These are phyloP conservation scores for Apostasia shenzhenica DNA, from an alignment of 106 monocot genomes.

Conservation along the genomic window DNA sequence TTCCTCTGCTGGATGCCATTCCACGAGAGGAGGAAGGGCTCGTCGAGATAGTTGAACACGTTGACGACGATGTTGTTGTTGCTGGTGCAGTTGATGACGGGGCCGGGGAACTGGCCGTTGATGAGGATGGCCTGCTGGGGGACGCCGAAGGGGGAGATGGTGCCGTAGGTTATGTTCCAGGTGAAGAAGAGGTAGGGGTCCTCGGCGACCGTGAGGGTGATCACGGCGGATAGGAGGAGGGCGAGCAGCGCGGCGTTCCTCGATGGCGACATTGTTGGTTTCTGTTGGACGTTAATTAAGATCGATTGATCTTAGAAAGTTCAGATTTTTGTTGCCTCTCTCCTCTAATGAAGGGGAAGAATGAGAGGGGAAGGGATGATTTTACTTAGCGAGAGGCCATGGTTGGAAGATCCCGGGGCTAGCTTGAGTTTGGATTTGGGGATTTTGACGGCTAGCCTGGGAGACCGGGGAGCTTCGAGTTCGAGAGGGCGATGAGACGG, in stretches of 20 bases:
- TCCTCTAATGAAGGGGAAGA: no score
- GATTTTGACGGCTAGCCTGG: neutral
- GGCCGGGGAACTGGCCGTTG: constrained; percentile 26
- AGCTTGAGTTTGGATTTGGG: neutral
- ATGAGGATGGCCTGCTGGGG: constrained; percentile 23
- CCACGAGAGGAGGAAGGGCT: constrained; percentile 29
- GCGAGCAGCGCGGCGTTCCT: neutral
- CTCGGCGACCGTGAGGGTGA: constrained; percentile 1
- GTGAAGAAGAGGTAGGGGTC: constrained; percentile 30
- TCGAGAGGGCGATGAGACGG: no score
- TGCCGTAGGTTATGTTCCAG: constrained; percentile 23
- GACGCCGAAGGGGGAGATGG: constrained; percentile 8
- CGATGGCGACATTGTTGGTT: neutral
- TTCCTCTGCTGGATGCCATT: constrained; percentile 51
- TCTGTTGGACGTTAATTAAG: no score
- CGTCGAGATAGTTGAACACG: constrained; percentile 51
- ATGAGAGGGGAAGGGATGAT: neutral
- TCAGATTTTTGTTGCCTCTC: neutral
- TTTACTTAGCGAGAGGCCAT: neutral
- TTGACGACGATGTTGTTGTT: constrained; percentile 35
- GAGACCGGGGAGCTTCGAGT: neutral
- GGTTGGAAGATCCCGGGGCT: constrained; percentile 3
- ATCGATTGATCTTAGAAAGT: neutral
- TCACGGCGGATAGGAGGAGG: neutral
- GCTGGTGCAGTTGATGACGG: constrained; percentile 28